Conservation (phyloP, 305 asterid genomes). For the Fraxinus albicans region DNA sequence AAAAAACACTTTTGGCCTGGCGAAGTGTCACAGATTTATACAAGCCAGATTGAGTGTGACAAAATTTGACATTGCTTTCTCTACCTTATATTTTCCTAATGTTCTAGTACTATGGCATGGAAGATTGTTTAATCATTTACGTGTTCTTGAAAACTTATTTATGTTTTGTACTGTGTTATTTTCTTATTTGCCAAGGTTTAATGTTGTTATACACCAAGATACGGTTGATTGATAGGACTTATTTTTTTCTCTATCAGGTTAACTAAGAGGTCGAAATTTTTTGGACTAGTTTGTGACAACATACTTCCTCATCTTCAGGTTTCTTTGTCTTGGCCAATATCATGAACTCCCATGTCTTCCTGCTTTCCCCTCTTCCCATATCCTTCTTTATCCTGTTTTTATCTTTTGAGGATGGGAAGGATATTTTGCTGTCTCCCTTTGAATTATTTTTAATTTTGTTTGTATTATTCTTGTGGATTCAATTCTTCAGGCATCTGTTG, state of each 20-base stretch:
- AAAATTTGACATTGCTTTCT: background rate
- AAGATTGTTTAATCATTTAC: background rate
- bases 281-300: slow-evolving; percentile 46
- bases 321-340: slow-evolving; percentile 19
- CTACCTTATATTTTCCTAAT: background rate
- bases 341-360: slow-evolving; percentile 7
- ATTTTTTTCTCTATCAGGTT: slow-evolving; percentile 47
- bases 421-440: slow-evolving; percentile 8
- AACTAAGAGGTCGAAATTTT: slow-evolving; percentile 52
- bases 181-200: background rate
- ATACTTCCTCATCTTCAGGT: slow-evolving; percentile 88
- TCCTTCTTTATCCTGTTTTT: slow-evolving; percentile 2
- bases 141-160: background rate
- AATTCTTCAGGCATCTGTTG: slow-evolving; percentile 52
- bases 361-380: background rate
- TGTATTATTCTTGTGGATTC: slow-evolving; percentile 12
- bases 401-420: background rate
- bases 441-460: slow-evolving; percentile 3
- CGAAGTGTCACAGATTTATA: background rate
- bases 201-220: background rate
- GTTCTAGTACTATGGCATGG: background rate
- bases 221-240: background rate
- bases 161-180: background rate
- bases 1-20: background rate
- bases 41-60: background rate